Evolutionary conservation across 2,329 filamentous ascomycete species (phyloP), one percentile per base, ranked within the genome.

Genomic region (Aspergillus alliaceus): DNA sequence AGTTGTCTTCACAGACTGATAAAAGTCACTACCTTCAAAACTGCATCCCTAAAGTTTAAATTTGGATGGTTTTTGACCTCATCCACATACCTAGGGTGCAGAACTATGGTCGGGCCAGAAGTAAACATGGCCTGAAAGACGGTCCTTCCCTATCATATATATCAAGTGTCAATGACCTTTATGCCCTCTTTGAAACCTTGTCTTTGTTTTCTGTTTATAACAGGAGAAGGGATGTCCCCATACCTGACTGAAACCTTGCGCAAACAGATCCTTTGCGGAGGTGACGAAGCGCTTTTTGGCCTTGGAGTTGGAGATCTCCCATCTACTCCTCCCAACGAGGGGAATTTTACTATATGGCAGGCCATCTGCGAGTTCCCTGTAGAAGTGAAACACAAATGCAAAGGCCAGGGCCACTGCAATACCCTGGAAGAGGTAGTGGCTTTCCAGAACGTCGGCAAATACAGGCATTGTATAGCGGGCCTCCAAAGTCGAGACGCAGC

Each of bases 1-100:
- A 34, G 6, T 25, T 9, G 44, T 18, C 20, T 15, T 9, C 14
- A 18, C 3, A 4, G 2, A 18, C 8, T 29, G 29, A 2, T 11
- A 7, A 24, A 39, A 20, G 6, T 37, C 6, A 22, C 2, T 44
- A 56, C 69, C 60, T 67, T 71, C 34, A 52, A 57, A 40, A 59
- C 62, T 1, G 69, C 66, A 18, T 61, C 60, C 3, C 63, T 49
- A 50, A 72, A 72, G 53, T 56, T 53, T 20, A 73, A 54, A 46
- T 71, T 32, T 5, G 70, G 69, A 39, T 73, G 59, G 44, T 57
- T 69, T 53, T 73, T 73, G 58, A 73, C 59, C 57, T 73, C 71
- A 52, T 73, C 60, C 9, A 72, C 58, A 51, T 66, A 71, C 22
- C 61, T 64, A 4, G 67, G 69, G 32, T 72, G 68, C 52, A 73